Evolutionary conservation across 2,329 filamentous ascomycete species (phyloP).

Genomic region (Paracamarosporium sp.): DNA sequence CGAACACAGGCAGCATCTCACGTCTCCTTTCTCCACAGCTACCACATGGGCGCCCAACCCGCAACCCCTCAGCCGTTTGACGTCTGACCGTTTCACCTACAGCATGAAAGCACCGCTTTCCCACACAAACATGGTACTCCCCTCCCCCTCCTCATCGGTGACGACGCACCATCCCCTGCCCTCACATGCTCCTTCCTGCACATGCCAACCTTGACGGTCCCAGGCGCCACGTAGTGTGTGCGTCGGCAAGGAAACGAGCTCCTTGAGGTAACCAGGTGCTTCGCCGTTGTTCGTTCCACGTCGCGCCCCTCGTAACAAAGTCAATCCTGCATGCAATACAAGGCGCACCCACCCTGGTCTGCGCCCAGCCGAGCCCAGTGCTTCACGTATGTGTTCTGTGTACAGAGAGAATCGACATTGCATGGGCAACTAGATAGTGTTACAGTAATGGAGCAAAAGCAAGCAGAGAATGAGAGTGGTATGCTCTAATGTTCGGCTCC

Average conservation of each 20-base stretch:
- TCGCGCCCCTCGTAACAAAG: slow-evolving; percentile 22
- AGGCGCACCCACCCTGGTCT: not conserved
- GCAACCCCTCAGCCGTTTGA: not conserved
- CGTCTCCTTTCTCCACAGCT: slow-evolving; percentile 6
- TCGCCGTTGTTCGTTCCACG: slow-evolving; percentile 36
- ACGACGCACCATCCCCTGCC: not conserved
- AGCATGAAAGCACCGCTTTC: not conserved
- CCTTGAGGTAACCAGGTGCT: slow-evolving; percentile 22
- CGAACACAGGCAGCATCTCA: slow-evolving; percentile 9
- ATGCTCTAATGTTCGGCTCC: not conserved
- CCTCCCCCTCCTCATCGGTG: not conserved
- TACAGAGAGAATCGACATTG: not conserved
- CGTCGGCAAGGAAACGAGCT: slow-evolving; percentile 16
- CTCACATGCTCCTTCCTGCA: slow-evolving; percentile 8
- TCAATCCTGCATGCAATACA: slow-evolving; percentile 1
- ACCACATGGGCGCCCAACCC: slow-evolving; percentile 8
- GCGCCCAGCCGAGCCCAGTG: not conserved
- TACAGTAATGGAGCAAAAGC: not conserved
- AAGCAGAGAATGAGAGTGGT: not conserved
- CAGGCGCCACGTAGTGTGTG: slow-evolving; percentile 16
- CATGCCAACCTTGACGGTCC: not conserved
- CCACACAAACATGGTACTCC: not conserved
- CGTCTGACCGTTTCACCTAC: not conserved
- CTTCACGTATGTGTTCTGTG: not conserved
- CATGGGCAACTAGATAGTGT: not conserved